phyloP scores from a whole-genome alignment of 768 basidiomycete genomes.

The Xanthoconium stramineum region DNA sequence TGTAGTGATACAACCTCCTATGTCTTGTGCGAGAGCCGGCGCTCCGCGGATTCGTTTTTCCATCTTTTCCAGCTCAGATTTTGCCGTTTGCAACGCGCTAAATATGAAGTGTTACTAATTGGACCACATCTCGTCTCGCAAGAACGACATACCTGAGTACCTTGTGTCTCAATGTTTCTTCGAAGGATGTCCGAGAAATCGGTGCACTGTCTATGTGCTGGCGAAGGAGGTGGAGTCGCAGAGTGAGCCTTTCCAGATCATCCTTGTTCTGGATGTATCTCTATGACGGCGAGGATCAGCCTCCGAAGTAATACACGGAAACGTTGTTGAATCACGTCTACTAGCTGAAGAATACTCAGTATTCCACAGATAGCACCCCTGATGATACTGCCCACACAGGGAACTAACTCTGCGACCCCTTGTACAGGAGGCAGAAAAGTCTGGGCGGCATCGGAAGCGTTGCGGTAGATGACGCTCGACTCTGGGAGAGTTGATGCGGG shows the following conservation, averaged over 20 bases:
- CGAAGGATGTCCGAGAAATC: background rate
- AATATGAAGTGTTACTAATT: background rate
- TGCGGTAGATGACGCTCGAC: background rate
- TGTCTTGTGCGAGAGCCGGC: conserved; percentile 1
- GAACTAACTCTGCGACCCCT: background rate
- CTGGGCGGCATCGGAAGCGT: background rate
- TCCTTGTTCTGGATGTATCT: conserved; percentile 4
- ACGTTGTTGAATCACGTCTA: conserved; percentile 1
- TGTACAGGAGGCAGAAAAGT: conserved; percentile 1
- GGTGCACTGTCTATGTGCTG: background rate
- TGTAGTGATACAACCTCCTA: background rate
- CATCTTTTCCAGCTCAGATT: background rate
- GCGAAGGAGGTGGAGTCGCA: background rate
- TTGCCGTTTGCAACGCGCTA: background rate
- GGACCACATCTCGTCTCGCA: background rate
- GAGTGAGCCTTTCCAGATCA: background rate
- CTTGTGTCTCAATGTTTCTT: background rate
- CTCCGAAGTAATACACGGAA: background rate
- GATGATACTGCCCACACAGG: background rate
- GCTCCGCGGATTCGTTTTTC: background rate
- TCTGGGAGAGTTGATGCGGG: background rate
- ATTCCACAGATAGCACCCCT: background rate
- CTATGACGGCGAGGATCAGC: background rate
- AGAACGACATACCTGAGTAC: background rate
- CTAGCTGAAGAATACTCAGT: background rate